phyloP scores from a whole-genome alignment of 805 yeast genomes.

The Ogataea ramenticola region DNA sequence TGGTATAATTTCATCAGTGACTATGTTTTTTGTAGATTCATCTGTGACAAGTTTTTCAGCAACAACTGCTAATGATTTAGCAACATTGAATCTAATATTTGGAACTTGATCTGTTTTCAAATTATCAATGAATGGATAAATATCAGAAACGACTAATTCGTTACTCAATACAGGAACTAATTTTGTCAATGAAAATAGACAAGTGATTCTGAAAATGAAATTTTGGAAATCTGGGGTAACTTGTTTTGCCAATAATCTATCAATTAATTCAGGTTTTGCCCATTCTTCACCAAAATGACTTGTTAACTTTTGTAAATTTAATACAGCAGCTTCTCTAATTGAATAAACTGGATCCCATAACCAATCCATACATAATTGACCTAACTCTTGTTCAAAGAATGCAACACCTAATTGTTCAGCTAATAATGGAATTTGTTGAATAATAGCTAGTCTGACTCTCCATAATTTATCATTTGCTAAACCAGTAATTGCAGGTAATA shows the following conservation, averaged over 20 bases:
- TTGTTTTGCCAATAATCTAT: constrained; percentile 53
- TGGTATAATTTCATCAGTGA: constrained; percentile 50
- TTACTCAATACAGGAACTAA: constrained; percentile 65
- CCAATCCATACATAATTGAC: constrained; percentile 93
- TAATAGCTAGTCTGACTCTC: constrained; percentile 96
- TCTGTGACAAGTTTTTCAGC: constrained; percentile 39
- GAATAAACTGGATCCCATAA: constrained; percentile 97
- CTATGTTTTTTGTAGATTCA: constrained; percentile 29
- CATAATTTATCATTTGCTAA: constrained; percentile 95
- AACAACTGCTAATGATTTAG: constrained; percentile 66
- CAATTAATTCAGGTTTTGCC: constrained; percentile 81
- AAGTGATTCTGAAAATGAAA: constrained; percentile 88
- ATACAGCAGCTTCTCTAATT: constrained; percentile 92
- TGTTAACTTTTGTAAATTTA: constrained; percentile 71
- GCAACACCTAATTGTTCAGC: constrained; percentile 92
- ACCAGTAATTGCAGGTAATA: constrained; percentile 93
- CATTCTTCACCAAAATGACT: constrained; percentile 87
- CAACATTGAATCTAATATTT: constrained; percentile 91
- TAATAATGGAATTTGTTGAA: constrained; percentile 89
- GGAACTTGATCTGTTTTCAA: constrained; percentile 81
- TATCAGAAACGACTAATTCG: constrained; percentile 49
- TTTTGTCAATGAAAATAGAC: constrained; percentile 80
- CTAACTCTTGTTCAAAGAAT: constrained; percentile 86
- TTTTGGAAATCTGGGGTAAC: constrained; percentile 38
- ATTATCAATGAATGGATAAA: constrained; percentile 73